These are phyloP conservation scores for Acrocalymma vagum DNA, from an alignment of 2,329 filamentous ascomycete species.

Conservation along the genomic window DNA sequence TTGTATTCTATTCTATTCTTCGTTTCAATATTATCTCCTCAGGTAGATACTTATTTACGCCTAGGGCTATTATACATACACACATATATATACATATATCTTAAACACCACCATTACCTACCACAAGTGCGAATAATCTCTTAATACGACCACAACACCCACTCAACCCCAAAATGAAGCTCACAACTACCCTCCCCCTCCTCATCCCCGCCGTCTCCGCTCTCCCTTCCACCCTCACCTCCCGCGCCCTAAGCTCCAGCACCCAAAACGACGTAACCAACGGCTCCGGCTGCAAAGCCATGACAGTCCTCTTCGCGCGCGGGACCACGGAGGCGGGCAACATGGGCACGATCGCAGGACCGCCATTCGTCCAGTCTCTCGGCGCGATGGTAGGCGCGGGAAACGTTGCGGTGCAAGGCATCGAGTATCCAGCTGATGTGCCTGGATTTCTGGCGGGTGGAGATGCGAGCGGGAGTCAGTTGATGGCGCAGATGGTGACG, in stretches of 20 bases:
- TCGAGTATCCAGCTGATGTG: conserved; percentile 60
- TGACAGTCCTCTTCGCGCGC: conserved; percentile 66
- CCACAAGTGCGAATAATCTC: too few relatives aligned
- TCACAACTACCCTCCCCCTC: conserved; percentile 12
- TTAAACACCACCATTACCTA: too few relatives aligned
- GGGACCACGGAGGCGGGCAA: conserved; percentile 64
- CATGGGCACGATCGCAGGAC: conserved; percentile 60
- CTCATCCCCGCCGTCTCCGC: conserved; percentile 9
- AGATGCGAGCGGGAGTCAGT: conserved; percentile 52
- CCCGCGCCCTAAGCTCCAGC: conserved; percentile 27
- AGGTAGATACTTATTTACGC: too few relatives aligned
- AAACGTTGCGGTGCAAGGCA: conserved; percentile 62
- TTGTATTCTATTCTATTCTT: conserved; percentile 5
- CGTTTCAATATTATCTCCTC: too few relatives aligned
- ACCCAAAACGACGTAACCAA: conserved; percentile 38
- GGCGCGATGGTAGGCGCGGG: conserved; percentile 49
- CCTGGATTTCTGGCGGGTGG: conserved; percentile 58
- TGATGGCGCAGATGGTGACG: conserved; percentile 53
- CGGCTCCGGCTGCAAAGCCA: conserved; percentile 50
- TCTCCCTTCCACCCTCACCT: conserved; percentile 13
- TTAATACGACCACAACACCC: not conserved
- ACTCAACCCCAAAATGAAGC: conserved; percentile 21
- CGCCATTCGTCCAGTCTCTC: conserved; percentile 60
- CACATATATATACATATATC: too few relatives aligned
- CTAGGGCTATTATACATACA: too few relatives aligned